Evolutionary conservation across 2,329 filamentous ascomycete genomes (phyloP), one percentile per base, ranked within the genome.

Genomic region (Ophiostoma australiae): DNA sequence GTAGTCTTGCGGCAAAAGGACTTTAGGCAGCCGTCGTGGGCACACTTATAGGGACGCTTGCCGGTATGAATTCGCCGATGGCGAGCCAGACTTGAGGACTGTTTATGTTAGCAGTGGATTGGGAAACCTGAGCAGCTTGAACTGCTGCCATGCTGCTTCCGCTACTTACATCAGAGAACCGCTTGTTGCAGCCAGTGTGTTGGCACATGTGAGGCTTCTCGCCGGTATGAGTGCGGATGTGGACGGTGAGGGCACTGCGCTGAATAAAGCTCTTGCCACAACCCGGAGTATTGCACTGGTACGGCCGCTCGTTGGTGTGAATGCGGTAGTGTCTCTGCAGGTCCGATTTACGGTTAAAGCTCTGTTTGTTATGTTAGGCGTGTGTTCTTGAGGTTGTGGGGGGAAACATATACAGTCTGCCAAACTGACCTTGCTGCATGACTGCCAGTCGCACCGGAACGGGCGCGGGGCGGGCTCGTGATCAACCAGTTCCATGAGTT

Each of bases 161-260:
- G n/a, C 10, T 58, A 83, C 87, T 74, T 80, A 90, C 89, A 79
- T 91, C 89, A 70, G 89, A 90, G 76, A 91, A 91, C 58, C 87
- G 83, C 80, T 91, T 91, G 65, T 86, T 87, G 76, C 89, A 91
- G 27, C 86, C 88, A 35, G 85, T 80, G 74, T 89, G 85, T 76
- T 88, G 84, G 76, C 89, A 91, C 75, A 87, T 84, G 75, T 91
- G 88, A 72, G 89, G 89, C 79, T 91, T 91, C 80, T 91, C 89
- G 77, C 94, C 95, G 0, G 94, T 99, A 81, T 99, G 89, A 15
- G 88, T 91, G 74, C 89, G 85, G 71, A 89, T 89, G 77, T 91
- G 89, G 58, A 91, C 89, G 2, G 88, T 91, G 74, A 91, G 79
- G 55, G 89, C 89, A 78, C 89, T 91, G 73, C 88, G 82, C 76